A percentile compares a stretch with the other conserved stretches of the same genome.
Conservation (phyloP, 78 protist genomes). For the Anaeramoeba flamelloides region DNA sequence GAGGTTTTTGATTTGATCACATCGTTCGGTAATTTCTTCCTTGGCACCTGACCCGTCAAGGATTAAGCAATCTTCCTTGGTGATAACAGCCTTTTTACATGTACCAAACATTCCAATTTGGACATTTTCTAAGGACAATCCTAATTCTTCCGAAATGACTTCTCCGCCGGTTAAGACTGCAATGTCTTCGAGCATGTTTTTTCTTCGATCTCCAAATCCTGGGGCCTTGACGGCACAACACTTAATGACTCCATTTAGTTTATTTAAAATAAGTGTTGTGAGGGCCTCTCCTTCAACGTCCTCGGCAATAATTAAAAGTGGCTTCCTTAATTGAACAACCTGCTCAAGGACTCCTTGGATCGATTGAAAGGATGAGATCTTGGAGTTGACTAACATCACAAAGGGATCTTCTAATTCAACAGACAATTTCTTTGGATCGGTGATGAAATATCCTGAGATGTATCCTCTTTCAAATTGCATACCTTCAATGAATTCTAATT, state of each 20-base stretch:
- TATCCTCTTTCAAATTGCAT: conserved; percentile 17
- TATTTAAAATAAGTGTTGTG: conserved; percentile 73
- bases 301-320: conserved; percentile 84
- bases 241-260: conserved; percentile 44
- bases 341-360: background rate
- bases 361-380: conserved; percentile 1
- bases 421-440: background rate
- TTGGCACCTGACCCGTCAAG: conserved; percentile 89
- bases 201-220: conserved; percentile 93
- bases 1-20: conserved; percentile 48
- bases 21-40: no score
- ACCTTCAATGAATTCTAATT: conserved; percentile 13
- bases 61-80: conserved; percentile 77
- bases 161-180: conserved; percentile 83
- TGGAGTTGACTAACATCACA: conserved; percentile 7
- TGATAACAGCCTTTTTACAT: conserved; percentile 50
- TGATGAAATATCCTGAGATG: conserved; percentile 7
- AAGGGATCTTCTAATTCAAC: conserved; percentile 1
- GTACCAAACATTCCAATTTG: conserved; percentile 51
- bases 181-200: conserved; percentile 78
- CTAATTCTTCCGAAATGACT: conserved; percentile 28
- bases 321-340: conserved; percentile 20
- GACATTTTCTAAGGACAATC: conserved; percentile 34
- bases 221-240: conserved; percentile 89
- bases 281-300: conserved; percentile 85